Evolutionary conservation across 352 stramenopile genomes (phyloP).

Genomic region (Phytophthora pinifolia): DNA sequence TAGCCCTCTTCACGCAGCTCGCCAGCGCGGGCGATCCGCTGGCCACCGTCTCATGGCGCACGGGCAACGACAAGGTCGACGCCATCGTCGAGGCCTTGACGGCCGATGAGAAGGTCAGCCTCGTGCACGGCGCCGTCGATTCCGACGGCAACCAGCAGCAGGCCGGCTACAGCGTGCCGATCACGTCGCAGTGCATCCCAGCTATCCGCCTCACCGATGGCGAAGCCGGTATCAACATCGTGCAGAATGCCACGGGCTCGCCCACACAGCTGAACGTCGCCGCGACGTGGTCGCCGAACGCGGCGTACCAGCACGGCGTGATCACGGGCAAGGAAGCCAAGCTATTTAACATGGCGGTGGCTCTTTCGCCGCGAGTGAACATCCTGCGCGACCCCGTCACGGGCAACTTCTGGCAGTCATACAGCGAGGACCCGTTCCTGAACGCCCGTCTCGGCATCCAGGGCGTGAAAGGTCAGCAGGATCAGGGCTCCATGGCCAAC

Average conservation of each 20-base stretch:
- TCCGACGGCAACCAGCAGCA: slow-evolving; percentile 19
- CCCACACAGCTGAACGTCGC: slow-evolving; percentile 34
- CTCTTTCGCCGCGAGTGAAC: slow-evolving; percentile 31
- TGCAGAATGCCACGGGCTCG: slow-evolving; percentile 27
- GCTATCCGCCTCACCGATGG: slow-evolving; percentile 28
- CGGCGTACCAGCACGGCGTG: slow-evolving; percentile 34
- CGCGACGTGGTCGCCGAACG: slow-evolving; percentile 28
- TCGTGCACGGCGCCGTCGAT: slow-evolving; percentile 11
- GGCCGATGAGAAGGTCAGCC: slow-evolving; percentile 16
- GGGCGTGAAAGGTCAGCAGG: slow-evolving; percentile 14
- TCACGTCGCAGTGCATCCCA: slow-evolving; percentile 12
- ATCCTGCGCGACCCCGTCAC: slow-evolving; percentile 28
- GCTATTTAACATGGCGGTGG: slow-evolving; percentile 33
- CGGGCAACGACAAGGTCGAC: slow-evolving; percentile 19
- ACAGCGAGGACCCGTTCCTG: slow-evolving; percentile 23
- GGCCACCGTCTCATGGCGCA: slow-evolving; percentile 8
- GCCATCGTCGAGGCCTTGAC: slow-evolving; percentile 10
- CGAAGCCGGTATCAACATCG: slow-evolving; percentile 35
- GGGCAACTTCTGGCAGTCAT: slow-evolving; percentile 38
- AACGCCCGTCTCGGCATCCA: slow-evolving; percentile 12
- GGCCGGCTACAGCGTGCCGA: slow-evolving; percentile 10
- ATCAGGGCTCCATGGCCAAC: slow-evolving; percentile 27
- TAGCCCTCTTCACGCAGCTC: slow-evolving; percentile 24
- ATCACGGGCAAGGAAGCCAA: slow-evolving; percentile 34
- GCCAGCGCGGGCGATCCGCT: slow-evolving; percentile 22